Conservation (phyloP, 2,329 filamentous ascomycete species). For the Salinomyces thailandicus region DNA sequence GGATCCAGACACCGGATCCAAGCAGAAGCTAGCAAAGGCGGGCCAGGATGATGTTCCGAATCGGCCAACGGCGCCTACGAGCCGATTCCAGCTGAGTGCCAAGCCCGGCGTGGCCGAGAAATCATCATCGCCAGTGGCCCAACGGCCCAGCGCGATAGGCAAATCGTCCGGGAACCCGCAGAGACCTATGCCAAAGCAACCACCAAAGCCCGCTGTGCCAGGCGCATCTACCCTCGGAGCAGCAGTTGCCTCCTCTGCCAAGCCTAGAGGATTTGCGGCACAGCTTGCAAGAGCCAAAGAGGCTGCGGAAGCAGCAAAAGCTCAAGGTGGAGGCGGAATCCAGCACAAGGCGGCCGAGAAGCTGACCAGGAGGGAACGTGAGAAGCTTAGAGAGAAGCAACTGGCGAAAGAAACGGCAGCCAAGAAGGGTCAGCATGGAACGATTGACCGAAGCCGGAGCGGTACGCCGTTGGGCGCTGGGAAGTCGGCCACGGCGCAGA, state of each 20-base stretch:
- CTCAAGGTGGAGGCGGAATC: constrained; percentile 55
- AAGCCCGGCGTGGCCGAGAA: constrained; percentile 7
- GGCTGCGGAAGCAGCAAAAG: constrained; percentile 48
- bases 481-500: constrained; percentile 7
- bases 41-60: constrained; percentile 23
- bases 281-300: constrained; percentile 63
- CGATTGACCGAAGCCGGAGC: constrained; percentile 18
- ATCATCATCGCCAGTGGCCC: constrained; percentile 9
- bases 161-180: constrained; percentile 6
- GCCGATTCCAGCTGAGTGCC: constrained; percentile 11
- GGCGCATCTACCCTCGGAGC: constrained; percentile 13
- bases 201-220: constrained; percentile 9
- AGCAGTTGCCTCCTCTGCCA: constrained; percentile 20
- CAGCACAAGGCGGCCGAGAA: constrained; percentile 65
- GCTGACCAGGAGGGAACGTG: constrained; percentile 47
- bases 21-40: constrained; percentile 23
- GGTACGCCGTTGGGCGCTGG: constrained; percentile 14
- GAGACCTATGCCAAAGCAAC: constrained; percentile 8
- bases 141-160: constrained; percentile 3
- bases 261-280: constrained; percentile 56
- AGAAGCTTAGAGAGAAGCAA: constrained; percentile 28
- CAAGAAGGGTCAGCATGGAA: constrained; percentile 20
- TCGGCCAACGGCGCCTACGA: constrained; percentile 9
- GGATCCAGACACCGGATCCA: constrained; percentile 25
- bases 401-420: constrained; percentile 34